phyloP scores from a whole-genome alignment of 148 eudicot species.

The Nyssa sinensis region DNA sequence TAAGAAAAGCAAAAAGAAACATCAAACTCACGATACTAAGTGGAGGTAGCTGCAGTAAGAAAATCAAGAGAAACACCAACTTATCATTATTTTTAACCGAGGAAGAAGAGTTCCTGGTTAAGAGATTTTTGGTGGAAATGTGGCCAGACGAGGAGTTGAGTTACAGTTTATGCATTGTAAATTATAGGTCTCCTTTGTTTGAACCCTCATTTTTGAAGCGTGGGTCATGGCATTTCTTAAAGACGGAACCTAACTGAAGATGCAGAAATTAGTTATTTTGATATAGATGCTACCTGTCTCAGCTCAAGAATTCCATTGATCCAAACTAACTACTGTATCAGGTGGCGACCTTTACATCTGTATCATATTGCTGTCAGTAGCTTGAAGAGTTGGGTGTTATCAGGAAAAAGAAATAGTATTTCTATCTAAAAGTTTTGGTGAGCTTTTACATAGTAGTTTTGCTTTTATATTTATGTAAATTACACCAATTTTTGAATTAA shows the following conservation, averaged over 20 bases:
- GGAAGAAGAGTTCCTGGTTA: not conserved
- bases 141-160: not conserved
- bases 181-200: not conserved
- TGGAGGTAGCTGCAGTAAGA: slow-evolving; percentile 26
- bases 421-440: not conserved
- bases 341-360: slow-evolving; percentile 14
- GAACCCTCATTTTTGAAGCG: not conserved
- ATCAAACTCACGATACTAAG: slow-evolving; percentile 21
- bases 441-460: not conserved
- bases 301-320: not conserved
- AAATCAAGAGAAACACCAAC: not conserved
- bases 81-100: not conserved
- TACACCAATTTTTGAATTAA: not conserved
- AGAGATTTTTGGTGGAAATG: slow-evolving; percentile 1
- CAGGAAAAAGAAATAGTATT: not conserved
- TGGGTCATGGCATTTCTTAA: not conserved
- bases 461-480: not conserved
- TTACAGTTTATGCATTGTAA: not conserved
- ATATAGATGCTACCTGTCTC: not conserved
- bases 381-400: not conserved
- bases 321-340: slow-evolving; percentile 1
- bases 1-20: slow-evolving; percentile 65
- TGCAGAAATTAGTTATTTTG: not conserved
- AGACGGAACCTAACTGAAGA: not conserved
- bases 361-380: not conserved